Percentiles rank a stretch among this genome's conserved stretches.
Conservation (phyloP, 257 asterid genomes). For the Lavandula angustifolia region DNA sequence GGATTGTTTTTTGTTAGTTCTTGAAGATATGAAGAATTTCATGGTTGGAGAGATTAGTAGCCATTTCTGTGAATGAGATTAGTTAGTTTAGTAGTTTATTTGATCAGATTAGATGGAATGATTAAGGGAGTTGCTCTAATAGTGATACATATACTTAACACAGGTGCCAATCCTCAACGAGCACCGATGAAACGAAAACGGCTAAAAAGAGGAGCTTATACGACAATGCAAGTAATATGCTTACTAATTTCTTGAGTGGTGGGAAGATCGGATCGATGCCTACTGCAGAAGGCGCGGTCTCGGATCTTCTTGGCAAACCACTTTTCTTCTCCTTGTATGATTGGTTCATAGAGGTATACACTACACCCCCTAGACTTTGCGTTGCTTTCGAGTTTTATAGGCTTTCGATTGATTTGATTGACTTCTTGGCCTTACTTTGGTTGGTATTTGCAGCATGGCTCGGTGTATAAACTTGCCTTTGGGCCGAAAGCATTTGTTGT, state of each 20-base stretch:
- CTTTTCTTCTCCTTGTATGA: conserved; percentile 85
- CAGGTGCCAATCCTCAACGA: conserved; percentile 74
- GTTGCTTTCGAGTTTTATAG: conserved; percentile 2
- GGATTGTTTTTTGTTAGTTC: conserved; percentile 1
- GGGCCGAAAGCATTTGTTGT: conserved; percentile 97
- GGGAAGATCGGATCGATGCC: conserved; percentile 83
- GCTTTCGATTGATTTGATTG: not conserved
- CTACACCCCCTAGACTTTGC: conserved; percentile 7
- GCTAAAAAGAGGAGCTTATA: conserved; percentile 53
- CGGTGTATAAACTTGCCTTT: conserved; percentile 93
- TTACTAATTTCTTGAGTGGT: conserved; percentile 87
- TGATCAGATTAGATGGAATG: conserved; percentile 4
- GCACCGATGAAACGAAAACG: conserved; percentile 63
- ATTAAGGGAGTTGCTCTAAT: conserved; percentile 6
- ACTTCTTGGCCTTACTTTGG: conserved; percentile 25
- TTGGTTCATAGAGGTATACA: conserved; percentile 93
- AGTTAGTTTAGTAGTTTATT: conserved; percentile 7
- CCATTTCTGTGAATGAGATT: conserved; percentile 7
- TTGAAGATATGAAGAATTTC: not conserved
- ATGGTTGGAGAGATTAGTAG: not conserved
- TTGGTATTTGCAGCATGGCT: conserved; percentile 72
- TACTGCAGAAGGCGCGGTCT: conserved; percentile 90
- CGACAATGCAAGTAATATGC: conserved; percentile 94
- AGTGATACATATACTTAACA: conserved; percentile 30
- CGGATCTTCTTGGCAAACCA: conserved; percentile 89